Conservation (phyloP, 495 filamentous ascomycete species). For the Penicillium nucicola region DNA sequence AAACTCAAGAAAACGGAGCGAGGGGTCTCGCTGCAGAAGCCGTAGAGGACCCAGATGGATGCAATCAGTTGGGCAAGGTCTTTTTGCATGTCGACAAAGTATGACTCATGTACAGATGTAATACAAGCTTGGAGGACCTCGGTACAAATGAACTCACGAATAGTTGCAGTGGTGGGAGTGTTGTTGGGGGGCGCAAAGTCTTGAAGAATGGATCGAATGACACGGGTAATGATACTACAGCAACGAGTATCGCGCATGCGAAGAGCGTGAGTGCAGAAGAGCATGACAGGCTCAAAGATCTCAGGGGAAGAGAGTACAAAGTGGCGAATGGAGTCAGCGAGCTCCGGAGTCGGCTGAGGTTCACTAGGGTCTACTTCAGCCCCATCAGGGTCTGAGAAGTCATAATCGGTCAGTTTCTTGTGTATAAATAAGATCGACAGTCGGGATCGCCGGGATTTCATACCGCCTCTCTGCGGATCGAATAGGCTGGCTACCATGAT, state of each 20-base stretch:
- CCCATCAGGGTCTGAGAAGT: constrained; percentile 36
- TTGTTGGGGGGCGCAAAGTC: constrained; percentile 62
- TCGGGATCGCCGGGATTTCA: constrained; percentile 1
- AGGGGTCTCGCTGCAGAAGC: constrained; percentile 52
- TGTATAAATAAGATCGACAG: not conserved
- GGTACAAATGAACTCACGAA: constrained; percentile 86
- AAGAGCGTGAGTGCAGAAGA: constrained; percentile 88
- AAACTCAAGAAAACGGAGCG: constrained; percentile 53
- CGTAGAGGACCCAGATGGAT: constrained; percentile 74
- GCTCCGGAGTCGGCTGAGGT: constrained; percentile 30
- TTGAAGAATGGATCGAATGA: constrained; percentile 77
- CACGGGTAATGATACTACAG: constrained; percentile 78
- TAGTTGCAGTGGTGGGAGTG: constrained; percentile 57
- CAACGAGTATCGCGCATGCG: constrained; percentile 88
- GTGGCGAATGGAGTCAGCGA: constrained; percentile 56
- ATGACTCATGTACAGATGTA: constrained; percentile 86
- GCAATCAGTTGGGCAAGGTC: constrained; percentile 88
- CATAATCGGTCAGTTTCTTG: constrained; percentile 9
- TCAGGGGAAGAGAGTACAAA: constrained; percentile 77
- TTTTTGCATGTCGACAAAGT: constrained; percentile 95
- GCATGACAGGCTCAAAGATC: constrained; percentile 81
- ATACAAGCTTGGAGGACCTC: constrained; percentile 82
- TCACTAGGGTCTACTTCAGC: constrained; percentile 41
- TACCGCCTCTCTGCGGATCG: constrained; percentile 63
- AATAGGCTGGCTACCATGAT: constrained; percentile 85